A percentile compares a stretch with the other conserved stretches of the same genome.
Conservation (phyloP, 1,284 basidiomycete genomes). For the Tylopilus sp. region DNA sequence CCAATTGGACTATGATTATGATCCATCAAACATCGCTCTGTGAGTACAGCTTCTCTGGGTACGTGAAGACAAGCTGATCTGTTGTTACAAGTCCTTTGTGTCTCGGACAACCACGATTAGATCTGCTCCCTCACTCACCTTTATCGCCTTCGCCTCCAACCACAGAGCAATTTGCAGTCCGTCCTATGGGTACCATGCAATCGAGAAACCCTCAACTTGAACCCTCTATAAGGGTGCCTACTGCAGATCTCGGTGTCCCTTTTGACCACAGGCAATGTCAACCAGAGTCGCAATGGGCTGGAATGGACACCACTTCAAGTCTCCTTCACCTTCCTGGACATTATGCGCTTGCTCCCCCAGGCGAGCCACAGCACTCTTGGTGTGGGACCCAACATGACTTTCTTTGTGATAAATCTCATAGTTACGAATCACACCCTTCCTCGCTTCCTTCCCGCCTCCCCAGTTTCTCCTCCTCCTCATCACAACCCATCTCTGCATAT, state of each 20-base stretch:
- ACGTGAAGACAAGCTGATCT: constrained; percentile 8
- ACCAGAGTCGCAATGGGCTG: neutral
- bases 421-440: neutral
- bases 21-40: neutral
- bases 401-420: neutral
- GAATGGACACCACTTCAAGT: neutral
- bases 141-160: neutral
- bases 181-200: neutral
- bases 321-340: neutral
- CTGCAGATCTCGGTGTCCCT: neutral
- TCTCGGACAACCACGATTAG: neutral
- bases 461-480: neutral
- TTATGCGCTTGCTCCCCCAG: neutral
- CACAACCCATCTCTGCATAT: neutral
- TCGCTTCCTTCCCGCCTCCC: neutral
- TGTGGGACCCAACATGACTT: neutral
- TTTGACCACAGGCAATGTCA: neutral
- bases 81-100: constrained; percentile 4
- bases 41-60: constrained; percentile 2
- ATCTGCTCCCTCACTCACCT: neutral
- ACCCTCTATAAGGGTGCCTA: too few relatives aligned
- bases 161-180: neutral
- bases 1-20: neutral
- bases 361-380: neutral
- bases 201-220: neutral